These are phyloP conservation scores for Aspergillus quadrilineatus DNA, from an alignment of 2,329 filamentous ascomycete species.

Conservation along the genomic window DNA sequence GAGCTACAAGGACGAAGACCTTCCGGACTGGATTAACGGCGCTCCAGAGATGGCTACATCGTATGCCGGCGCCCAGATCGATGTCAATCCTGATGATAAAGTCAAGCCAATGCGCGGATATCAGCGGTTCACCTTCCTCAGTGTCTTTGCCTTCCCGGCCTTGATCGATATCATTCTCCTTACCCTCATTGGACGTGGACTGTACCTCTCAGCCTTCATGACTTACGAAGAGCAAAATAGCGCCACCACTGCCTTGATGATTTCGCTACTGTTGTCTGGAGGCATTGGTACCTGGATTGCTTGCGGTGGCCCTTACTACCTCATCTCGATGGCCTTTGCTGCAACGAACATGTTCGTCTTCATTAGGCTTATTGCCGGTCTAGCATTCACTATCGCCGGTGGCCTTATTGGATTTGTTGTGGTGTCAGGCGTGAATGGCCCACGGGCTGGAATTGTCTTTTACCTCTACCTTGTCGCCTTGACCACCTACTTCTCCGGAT, in stretches of 20 bases:
- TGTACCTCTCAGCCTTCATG: constrained; percentile 63
- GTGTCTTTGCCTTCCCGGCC: constrained; percentile 63
- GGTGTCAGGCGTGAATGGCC: constrained; percentile 48
- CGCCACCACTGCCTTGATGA: constrained; percentile 59
- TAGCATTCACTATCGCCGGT: constrained; percentile 52
- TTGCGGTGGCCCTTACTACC: constrained; percentile 62
- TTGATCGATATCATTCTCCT: constrained; percentile 61
- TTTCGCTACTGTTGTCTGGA: constrained; percentile 59
- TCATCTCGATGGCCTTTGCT: constrained; percentile 57
- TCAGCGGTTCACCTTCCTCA: constrained; percentile 57
- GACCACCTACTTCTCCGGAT: constrained; percentile 58
- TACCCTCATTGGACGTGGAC: constrained; percentile 58
- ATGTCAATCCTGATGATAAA: constrained; percentile 51
- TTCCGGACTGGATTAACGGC: constrained; percentile 52
- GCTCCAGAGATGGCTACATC: constrained; percentile 51
- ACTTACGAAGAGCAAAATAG: constrained; percentile 48
- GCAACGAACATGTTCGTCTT: constrained; percentile 57
- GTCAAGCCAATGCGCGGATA: constrained; percentile 47
- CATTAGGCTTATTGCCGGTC: constrained; percentile 52
- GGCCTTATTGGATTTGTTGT: constrained; percentile 54
- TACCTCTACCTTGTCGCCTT: constrained; percentile 59
- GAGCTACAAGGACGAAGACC: constrained; percentile 48
- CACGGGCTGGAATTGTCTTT: constrained; percentile 55
- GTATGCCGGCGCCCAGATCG: constrained; percentile 54
- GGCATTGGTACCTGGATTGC: constrained; percentile 64